Percentiles rank a stretch among this genome's conserved stretches.
Conservation (phyloP, 2,329 filamentous ascomycete species). For the Monosporascus sp. region DNA sequence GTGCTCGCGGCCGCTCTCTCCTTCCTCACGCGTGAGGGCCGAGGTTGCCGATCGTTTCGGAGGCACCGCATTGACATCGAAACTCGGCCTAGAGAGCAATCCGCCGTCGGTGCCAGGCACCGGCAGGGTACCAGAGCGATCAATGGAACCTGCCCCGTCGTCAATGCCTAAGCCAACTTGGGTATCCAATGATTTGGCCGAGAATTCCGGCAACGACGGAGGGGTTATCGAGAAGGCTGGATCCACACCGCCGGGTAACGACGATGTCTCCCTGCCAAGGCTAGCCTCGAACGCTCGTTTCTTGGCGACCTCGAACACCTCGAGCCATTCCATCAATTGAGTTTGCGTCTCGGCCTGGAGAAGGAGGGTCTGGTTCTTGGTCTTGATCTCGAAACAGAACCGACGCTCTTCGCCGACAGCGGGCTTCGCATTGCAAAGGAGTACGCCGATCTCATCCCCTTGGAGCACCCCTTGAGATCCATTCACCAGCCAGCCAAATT, state of each 20-base stretch:
- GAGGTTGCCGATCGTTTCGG: constrained; percentile 55
- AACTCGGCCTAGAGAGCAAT: constrained; percentile 59
- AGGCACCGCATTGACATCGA: constrained; percentile 54
- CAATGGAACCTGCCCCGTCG: constrained; percentile 33
- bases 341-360: constrained; percentile 89
- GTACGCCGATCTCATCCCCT: constrained; percentile 90
- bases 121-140: constrained; percentile 61
- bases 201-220: constrained; percentile 84
- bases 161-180: constrained; percentile 38
- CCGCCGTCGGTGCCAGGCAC: constrained; percentile 57
- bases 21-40: constrained; percentile 54
- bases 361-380: constrained; percentile 84
- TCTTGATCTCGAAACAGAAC: constrained; percentile 98
- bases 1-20: constrained; percentile 73
- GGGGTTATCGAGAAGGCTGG: constrained; percentile 91
- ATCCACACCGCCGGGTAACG: constrained; percentile 48
- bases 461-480: constrained; percentile 84
- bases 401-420: constrained; percentile 88
- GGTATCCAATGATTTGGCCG: constrained; percentile 69
- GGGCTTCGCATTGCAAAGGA: constrained; percentile 88
- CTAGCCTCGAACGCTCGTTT: constrained; percentile 80
- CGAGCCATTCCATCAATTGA: constrained; percentile 92
- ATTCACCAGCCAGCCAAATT: constrained; percentile 91
- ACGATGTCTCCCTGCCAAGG: constrained; percentile 45
- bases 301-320: constrained; percentile 90